Base-by-base conservation (phyloP, 2,329 filamentous ascomycete genomes). In the Aspergillus sp. region DNA sequence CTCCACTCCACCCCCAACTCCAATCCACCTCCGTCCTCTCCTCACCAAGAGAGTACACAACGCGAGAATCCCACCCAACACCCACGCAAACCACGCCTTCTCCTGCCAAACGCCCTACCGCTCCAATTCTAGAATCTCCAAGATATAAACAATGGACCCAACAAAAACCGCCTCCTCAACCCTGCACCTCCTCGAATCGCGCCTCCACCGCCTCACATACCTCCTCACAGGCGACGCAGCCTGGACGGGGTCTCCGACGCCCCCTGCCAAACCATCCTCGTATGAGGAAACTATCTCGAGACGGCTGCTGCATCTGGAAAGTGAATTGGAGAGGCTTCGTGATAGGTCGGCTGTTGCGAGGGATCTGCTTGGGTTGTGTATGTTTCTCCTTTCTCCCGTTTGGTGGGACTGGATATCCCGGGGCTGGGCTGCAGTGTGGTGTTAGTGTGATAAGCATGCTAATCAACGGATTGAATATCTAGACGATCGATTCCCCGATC, bases 301-400 rank as follows among this genome's bases (percentile, higher is more conserved):
- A 25, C 76, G 77, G 38, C 68, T 83, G 7, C 71, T 71, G 25
- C 66, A 66, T 17, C 66, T 82, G 19, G 79, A 81, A 54, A 66
- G 66, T 31, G 73, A 76, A 15, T 66, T 83, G 31, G 71, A 70
- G 49, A 72, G 67, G n/a, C 69, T 83, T 13, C 75, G 75, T 49
- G 71, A 67, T 19, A 72, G 66, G 23, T 76, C 76, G 4, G 75
- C 76, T 11, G 75, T 76, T 7, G 75, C 81, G 4, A 71, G 74
- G 30, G 78, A 82, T 58, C 69, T 82, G 43, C 69, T 82, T 25
- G 71, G 72, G 52, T 71, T 82, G 23, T 77, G 80, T 82, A 70
- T 28, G 9, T 59, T 51, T 17, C 54, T 47, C 6, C 55, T 19
- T 19, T 19, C 19, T 19, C 19, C 19, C 19, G 19, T 19, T 19